Evolutionary conservation across 148 eudicot genomes (phyloP), one percentile per base, ranked within the genome.

Genomic region (Limonium bicolor): DNA sequence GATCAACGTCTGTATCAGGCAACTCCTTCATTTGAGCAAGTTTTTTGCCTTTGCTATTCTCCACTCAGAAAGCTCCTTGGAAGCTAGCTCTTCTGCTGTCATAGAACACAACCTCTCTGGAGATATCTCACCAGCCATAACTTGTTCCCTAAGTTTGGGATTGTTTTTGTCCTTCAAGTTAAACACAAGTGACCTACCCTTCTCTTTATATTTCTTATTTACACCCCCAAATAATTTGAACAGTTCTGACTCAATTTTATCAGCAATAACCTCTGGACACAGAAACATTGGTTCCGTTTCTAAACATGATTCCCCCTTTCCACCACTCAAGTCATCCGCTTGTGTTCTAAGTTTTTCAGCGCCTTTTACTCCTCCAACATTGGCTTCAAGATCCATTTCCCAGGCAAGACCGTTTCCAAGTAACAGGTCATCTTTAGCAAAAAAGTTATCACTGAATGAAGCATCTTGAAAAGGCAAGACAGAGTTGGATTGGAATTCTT

Each of bases 51-150:
- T 90, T 24, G 99, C 95, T 39, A 69, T 80, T 39, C 99, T 82
- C 99, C 99, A 90, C 64, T 90, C 51, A 53, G 95, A 77, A 46
- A 90, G 86, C 73, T 90, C 88, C 73, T 78, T 71, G 0, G 99
- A 90, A 51, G 95, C 99, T 60, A 90, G 93, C 65, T 90, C 99
- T 61, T 90, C 95, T 24, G 95, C 80, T n/a, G 88, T 70, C 99
- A 90, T 90, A 11, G 95, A 76, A 61, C 95, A 90, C 54, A 90
- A 57, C 17, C 73, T 73, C 37, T 81, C 85, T 18, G 95, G 99
- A 12, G 82, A 39, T 46, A 90, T 78, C 19, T 66, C 80, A 32
- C 99, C 99, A 37, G 88, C 75, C 74, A 90, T 67, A 34, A 90
- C 99, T 50, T 73, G 70, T 58, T 80, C 95, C 41, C 95, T 62